A percentile compares a stretch with the other conserved stretches of the same genome.
These are phyloP conservation scores for Adansonia madagascariensis DNA, from an alignment of 441 rosid genomes.

Conservation along the genomic window DNA sequence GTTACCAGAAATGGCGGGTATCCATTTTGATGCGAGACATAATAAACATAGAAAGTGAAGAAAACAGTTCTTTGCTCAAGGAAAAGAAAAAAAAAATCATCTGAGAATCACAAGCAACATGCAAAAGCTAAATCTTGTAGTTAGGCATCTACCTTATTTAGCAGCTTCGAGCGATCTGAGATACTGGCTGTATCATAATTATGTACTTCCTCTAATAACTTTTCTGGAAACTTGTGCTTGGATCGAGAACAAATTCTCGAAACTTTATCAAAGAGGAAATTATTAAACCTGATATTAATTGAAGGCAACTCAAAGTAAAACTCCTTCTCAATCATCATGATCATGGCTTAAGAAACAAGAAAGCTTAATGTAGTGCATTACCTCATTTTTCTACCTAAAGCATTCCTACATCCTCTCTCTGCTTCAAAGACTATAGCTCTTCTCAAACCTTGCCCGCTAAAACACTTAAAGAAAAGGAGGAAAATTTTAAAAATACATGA, in stretches of 20 bases:
- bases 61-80: not conserved
- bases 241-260: slow-evolving; percentile 52
- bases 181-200: slow-evolving; percentile 39
- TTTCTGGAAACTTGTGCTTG: slow-evolving; percentile 54
- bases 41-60: not conserved
- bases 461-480: slow-evolving; percentile 46
- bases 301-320: slow-evolving; percentile 22
- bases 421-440: slow-evolving; percentile 46
- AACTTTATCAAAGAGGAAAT: slow-evolving; percentile 23
- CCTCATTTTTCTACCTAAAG: slow-evolving; percentile 51
- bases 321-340: not conserved
- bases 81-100: not conserved
- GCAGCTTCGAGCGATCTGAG: slow-evolving; percentile 51
- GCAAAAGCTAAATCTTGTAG: slow-evolving; percentile 4
- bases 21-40: not conserved
- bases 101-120: slow-evolving; percentile 18
- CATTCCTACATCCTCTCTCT: slow-evolving; percentile 46
- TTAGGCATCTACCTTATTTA: slow-evolving; percentile 47
- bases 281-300: slow-evolving; percentile 44
- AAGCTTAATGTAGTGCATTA: slow-evolving; percentile 18
- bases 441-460: slow-evolving; percentile 44
- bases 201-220: slow-evolving; percentile 48
- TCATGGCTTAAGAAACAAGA: slow-evolving; percentile 14
- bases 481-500: not conserved
- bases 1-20: not conserved